Base-by-base conservation (phyloP, 371 early-diverging fungal genomes). In the Mortierella sp. region DNA sequence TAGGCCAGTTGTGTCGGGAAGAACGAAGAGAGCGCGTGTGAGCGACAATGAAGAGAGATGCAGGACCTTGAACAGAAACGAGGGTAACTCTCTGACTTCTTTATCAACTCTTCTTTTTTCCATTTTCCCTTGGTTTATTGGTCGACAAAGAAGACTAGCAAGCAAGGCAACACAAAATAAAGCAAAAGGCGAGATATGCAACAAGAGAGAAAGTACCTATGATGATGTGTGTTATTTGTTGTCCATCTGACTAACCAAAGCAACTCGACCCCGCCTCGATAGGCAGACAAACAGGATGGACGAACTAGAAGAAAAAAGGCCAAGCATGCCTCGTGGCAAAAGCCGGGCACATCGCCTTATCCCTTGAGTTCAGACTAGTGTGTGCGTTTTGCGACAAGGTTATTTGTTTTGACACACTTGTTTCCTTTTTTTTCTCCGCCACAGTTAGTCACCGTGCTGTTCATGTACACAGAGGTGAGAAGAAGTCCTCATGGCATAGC, bases 301-400 rank as follows among this genome's bases (percentile, higher is more conserved):
- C 63, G 63, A 31, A 63, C 63, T 63, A 21, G n/a, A 3, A 58
- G 28, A 24, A 68, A 68, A 42, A 42, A 38, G 3, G 24, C 68
- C 68, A 68, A 68, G 68, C 68, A 38, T 3, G 68, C 68, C 68
- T 68, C 68, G 68, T 68, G 68, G 68, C 68, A 68, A 42, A 42
- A 34, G 38, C 21, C 38, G 44, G 68, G 42, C 38, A 34, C 34
- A 31, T 21, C 10, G 42, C 11, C 21, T 11, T 63, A 16, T 28
- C 14, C 28, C 16, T 63, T 26, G 24, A 31, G 16, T 31, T 14
- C 31, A 31, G 14, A 0, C 63, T 31, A 19, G 55, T 19, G 16
- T 34, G 38, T 63, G 38, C 63, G 38, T 63, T 50, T 47, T 13
- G 50, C 21, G 31, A 63, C 42, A 68, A 42, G 10, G 24, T 42